Percentiles rank a stretch among this genome's conserved stretches.
Conservation (phyloP, 257 asterid genomes). For the Oldenlandia corymbosa region DNA sequence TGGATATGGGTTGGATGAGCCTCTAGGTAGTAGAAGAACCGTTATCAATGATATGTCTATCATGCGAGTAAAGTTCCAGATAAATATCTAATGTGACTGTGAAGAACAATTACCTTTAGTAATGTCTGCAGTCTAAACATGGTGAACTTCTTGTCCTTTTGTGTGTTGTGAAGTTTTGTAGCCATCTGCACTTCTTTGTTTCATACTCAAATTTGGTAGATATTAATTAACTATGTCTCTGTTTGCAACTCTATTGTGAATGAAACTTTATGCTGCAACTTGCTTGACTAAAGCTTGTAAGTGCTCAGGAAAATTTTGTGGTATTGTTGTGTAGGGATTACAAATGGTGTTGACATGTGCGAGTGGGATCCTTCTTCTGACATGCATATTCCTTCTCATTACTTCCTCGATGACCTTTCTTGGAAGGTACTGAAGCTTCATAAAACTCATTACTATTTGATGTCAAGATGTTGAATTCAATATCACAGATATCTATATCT, state of each 20-base stretch:
- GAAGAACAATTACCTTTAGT: not conserved
- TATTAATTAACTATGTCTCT: too few species aligned
- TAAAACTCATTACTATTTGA: too few species aligned
- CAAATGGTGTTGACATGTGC: conserved; percentile 72
- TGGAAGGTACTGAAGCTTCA: conserved; percentile 73
- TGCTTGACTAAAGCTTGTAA: not conserved
- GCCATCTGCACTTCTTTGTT: not conserved
- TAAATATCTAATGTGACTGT: not conserved
- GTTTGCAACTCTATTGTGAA: not conserved
- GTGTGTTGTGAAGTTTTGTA: not conserved
- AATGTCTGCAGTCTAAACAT: not conserved
- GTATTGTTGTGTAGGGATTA: conserved; percentile 61
- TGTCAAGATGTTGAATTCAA: too few species aligned
- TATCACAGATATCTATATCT: too few species aligned
- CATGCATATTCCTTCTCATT: conserved; percentile 48
- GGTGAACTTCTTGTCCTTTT: not conserved
- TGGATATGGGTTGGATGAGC: conserved; percentile 79
- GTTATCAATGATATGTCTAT: conserved; percentile 60
- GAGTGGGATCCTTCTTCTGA: conserved; percentile 90
- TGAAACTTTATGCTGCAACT: not conserved
- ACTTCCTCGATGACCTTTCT: conserved; percentile 67
- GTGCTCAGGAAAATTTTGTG: not conserved
- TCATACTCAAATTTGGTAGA: not conserved
- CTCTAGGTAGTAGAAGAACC: conserved; percentile 54
- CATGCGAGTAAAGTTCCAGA: conserved; percentile 7